Evolutionary conservation across 1,139 yeast genomes (phyloP).

Genomic region (Sugiyamaella xylanicola): DNA sequence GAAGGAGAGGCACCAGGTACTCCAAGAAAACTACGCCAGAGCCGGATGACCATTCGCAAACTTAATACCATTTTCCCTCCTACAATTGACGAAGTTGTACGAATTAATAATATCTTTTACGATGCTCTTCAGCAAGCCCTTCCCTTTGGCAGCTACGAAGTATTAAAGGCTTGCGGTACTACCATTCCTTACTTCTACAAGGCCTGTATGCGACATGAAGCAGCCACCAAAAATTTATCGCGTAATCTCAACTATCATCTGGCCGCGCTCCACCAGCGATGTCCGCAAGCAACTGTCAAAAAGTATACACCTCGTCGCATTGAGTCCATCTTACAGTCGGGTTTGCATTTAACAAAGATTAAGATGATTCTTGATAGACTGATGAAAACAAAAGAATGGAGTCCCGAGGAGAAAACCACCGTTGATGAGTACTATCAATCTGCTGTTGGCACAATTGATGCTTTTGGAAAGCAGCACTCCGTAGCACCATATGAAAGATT

Average conservation of each 20-base stretch:
- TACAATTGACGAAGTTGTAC: slow-evolving; percentile 87
- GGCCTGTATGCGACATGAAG: slow-evolving; percentile 91
- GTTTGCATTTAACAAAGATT: slow-evolving; percentile 69
- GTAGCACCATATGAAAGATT: slow-evolving; percentile 55
- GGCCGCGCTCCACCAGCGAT: slow-evolving; percentile 24
- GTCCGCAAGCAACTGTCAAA: slow-evolving; percentile 26
- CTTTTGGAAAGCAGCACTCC: slow-evolving; percentile 61
- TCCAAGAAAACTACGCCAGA: slow-evolving; percentile 11
- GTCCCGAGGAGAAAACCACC: slow-evolving; percentile 39
- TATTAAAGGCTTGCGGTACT: slow-evolving; percentile 73
- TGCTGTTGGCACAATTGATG: slow-evolving; percentile 69
- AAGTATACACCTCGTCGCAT: slow-evolving; percentile 59
- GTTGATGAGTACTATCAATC: slow-evolving; percentile 53
- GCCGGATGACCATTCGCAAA: slow-evolving; percentile 53
- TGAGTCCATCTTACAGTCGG: slow-evolving; percentile 69
- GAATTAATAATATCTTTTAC: slow-evolving; percentile 80
- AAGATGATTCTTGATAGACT: slow-evolving; percentile 69
- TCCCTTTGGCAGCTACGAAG: slow-evolving; percentile 70
- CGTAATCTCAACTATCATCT: slow-evolving; percentile 44
- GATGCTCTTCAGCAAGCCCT: slow-evolving; percentile 71
- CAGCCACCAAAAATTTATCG: slow-evolving; percentile 68
- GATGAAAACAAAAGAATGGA: slow-evolving; percentile 43
- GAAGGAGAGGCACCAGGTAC: background rate
- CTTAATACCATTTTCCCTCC: slow-evolving; percentile 87
- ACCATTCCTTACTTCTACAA: slow-evolving; percentile 88